Evolutionary conservation across 108 stramenopile species (phyloP).

Genomic region (Discostella stelligeroides): DNA sequence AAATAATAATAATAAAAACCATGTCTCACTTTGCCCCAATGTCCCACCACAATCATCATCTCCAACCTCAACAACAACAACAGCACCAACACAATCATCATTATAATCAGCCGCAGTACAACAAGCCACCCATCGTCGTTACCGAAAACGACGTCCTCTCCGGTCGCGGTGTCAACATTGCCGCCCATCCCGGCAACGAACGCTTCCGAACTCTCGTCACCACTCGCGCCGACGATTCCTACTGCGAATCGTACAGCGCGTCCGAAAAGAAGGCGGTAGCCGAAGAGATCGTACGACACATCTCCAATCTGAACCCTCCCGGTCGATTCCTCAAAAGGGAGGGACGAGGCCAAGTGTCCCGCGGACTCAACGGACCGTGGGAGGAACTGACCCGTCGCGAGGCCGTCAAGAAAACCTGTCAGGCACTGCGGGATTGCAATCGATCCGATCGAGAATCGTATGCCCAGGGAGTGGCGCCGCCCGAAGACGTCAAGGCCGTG

Average conservation of each 20-base stretch:
- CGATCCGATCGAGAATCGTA: slow-evolving; percentile 76
- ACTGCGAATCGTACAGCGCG: slow-evolving; percentile 65
- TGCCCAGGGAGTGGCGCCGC: slow-evolving; percentile 57
- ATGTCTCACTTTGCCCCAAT: no score
- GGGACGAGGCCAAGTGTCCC: slow-evolving; percentile 51
- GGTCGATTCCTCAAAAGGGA: slow-evolving; percentile 78
- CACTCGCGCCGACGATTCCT: slow-evolving; percentile 56
- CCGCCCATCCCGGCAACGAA: slow-evolving; percentile 79
- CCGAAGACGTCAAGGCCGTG: slow-evolving; percentile 62
- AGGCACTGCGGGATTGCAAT: slow-evolving; percentile 82
- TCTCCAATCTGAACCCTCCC: slow-evolving; percentile 66
- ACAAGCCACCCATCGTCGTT: slow-evolving; percentile 51
- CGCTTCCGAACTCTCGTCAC: slow-evolving; percentile 75
- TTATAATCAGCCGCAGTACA: no score
- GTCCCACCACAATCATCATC: not conserved
- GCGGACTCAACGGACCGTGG: slow-evolving; percentile 77
- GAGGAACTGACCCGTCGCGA: slow-evolving; percentile 64
- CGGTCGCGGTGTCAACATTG: slow-evolving; percentile 81
- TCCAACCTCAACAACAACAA: not conserved
- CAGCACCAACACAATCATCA: slow-evolving; percentile 7
- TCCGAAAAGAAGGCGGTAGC: slow-evolving; percentile 79
- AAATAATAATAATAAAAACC: no score
- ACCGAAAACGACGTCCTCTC: slow-evolving; percentile 77
- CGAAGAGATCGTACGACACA: slow-evolving; percentile 75
- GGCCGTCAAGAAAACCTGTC: slow-evolving; percentile 72